phyloP scores from a whole-genome alignment of 2,329 filamentous ascomycete species.

The Sporothrix euskadiensis region DNA sequence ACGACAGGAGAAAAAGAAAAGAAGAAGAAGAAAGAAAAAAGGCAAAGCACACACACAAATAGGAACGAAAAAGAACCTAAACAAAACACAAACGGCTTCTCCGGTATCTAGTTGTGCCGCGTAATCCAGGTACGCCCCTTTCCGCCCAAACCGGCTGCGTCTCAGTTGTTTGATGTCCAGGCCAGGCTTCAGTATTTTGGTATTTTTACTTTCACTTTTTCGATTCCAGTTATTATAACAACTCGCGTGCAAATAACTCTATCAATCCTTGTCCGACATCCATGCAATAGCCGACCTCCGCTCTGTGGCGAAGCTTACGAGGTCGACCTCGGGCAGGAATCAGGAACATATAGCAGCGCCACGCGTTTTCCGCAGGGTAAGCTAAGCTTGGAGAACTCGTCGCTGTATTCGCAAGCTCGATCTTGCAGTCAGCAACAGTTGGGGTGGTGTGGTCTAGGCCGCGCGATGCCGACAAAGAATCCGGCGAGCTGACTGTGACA shows the following conservation, averaged over 20 bases:
- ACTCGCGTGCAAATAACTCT: neutral
- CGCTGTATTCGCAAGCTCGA: neutral
- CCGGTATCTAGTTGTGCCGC: constrained; percentile 6
- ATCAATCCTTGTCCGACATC: neutral
- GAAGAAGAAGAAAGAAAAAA: neutral
- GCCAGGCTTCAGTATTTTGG: neutral
- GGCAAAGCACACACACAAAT: neutral
- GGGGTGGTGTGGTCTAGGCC: neutral
- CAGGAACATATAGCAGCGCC: neutral
- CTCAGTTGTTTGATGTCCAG: constrained; percentile 24
- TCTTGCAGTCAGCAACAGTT: neutral
- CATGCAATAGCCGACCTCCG: neutral
- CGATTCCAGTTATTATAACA: neutral
- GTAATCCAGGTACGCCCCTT: constrained; percentile 16
- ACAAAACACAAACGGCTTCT: neutral
- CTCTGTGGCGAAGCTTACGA: neutral
- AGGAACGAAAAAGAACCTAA: neutral
- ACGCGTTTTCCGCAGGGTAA: neutral
- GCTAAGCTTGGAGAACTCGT: neutral
- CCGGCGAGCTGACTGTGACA: neutral
- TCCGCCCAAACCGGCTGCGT: constrained; percentile 18
- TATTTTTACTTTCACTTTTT: neutral
- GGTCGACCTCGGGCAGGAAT: neutral
- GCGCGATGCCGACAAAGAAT: neutral
- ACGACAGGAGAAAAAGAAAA: neutral